Conservation (phyloP, 768 basidiomycete species). For the Xerocomellus dryophilus region DNA sequence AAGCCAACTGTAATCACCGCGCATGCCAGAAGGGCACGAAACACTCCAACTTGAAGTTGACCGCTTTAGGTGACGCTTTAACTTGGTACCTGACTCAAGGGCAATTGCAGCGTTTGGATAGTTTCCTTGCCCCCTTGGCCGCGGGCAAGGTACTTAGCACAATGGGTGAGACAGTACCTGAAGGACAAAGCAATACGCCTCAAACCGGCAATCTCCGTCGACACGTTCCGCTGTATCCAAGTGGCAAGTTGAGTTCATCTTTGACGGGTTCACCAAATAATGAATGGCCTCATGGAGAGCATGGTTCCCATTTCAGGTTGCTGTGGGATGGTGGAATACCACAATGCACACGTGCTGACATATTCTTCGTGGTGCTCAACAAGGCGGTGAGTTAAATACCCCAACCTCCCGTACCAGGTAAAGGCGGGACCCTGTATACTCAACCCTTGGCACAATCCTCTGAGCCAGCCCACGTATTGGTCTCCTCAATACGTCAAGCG, state of each 20-base stretch:
- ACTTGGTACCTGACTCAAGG: not conserved
- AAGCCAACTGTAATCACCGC: slow-evolving; percentile 16
- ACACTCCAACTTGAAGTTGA: not conserved
- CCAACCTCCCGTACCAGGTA: not conserved
- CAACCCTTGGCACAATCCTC: not conserved
- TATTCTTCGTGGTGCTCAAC: slow-evolving; percentile 1
- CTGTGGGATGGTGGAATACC: slow-evolving; percentile 19
- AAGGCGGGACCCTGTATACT: not conserved
- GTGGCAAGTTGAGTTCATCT: slow-evolving; percentile 6
- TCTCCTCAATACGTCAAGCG: slow-evolving; percentile 4
- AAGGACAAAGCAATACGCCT: slow-evolving; percentile 1
- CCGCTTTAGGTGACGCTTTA: not conserved
- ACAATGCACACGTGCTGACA: slow-evolving; percentile 22
- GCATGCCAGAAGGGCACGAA: not conserved
- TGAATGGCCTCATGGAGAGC: slow-evolving; percentile 17
- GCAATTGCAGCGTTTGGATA: not conserved
- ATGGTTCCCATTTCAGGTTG: slow-evolving; percentile 13
- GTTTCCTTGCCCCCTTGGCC: not conserved
- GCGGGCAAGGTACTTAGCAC: no score
- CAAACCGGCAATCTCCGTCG: slow-evolving; percentile 14
- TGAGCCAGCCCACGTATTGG: not conserved
- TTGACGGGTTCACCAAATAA: slow-evolving; percentile 7
- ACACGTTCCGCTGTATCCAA: slow-evolving; percentile 10
- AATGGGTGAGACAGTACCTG: no score
- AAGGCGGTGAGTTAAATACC: slow-evolving; percentile 27